A percentile compares a stretch with the other conserved stretches of the same genome.
These are phyloP conservation scores for Prunella vulgaris DNA, from an alignment of 257 asterid genomes.

Conservation along the genomic window DNA sequence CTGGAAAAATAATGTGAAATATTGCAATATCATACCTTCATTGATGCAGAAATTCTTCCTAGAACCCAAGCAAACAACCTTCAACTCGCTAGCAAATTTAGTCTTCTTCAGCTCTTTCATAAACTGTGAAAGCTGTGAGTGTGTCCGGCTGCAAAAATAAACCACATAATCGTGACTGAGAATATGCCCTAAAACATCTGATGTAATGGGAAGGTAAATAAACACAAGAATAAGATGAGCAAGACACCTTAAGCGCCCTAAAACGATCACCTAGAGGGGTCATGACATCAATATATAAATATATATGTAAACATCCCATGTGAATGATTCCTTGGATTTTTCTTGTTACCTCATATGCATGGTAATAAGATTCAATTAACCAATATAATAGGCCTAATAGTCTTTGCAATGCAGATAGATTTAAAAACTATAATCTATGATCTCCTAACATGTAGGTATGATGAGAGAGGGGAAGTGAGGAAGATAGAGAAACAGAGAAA, in stretches of 20 bases:
- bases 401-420: too few relatives aligned
- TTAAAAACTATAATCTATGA: too few relatives aligned
- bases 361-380: constrained; percentile 20
- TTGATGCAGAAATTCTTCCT: constrained; percentile 89
- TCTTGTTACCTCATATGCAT: constrained; percentile 20
- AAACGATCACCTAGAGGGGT: constrained; percentile 94
- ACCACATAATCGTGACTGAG: too few relatives aligned
- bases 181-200: too few relatives aligned
- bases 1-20: background rate
- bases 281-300: constrained; percentile 69
- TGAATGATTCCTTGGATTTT: constrained; percentile 23
- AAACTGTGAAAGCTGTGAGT: constrained; percentile 96
- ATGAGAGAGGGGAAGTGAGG: too few relatives aligned
- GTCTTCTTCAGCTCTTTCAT: constrained; percentile 92
- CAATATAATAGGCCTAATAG: constrained; percentile 22
- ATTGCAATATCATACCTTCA: constrained; percentile 51
- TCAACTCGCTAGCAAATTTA: constrained; percentile 62
- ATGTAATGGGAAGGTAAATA: constrained; percentile 17
- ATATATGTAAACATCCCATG: too few relatives aligned
- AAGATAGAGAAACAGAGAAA: constrained; percentile 32
- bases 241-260: constrained; percentile 90
- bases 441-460: too few relatives aligned
- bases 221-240: constrained; percentile 36
- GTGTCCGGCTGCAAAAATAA: constrained; percentile 92
- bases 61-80: constrained; percentile 85